Percentiles rank a stretch among this genome's conserved stretches.
phyloP scores from a whole-genome alignment of 768 basidiomycete genomes.

The Mycena rebaudengoi region DNA sequence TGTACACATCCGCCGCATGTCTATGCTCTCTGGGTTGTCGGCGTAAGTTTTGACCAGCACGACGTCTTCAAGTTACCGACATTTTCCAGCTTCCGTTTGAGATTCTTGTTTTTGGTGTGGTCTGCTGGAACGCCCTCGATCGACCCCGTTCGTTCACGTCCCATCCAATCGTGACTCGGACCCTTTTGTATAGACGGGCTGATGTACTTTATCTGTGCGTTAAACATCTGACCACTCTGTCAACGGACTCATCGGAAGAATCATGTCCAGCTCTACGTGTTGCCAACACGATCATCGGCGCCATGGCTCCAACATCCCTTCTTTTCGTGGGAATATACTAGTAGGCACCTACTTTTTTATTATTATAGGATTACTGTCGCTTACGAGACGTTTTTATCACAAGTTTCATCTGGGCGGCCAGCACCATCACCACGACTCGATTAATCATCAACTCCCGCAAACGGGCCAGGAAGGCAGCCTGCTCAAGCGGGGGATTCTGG shows the following conservation, averaged over 20 bases:
- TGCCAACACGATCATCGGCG: not conserved
- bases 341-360: not conserved
- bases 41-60: constrained; percentile 22
- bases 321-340: not conserved
- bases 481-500: too few species aligned
- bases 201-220: not conserved
- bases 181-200: constrained; percentile 2
- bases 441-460: constrained; percentile 14
- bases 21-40: constrained; percentile 37
- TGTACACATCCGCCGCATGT: constrained; percentile 29
- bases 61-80: too few species aligned
- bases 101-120: constrained; percentile 37
- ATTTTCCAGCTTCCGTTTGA: constrained; percentile 36
- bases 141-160: constrained; percentile 20
- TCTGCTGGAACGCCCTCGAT: constrained; percentile 39
- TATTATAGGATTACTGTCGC: not conserved
- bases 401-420: constrained; percentile 12
- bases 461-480: not conserved
- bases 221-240: not conserved
- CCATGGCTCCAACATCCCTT: not conserved
- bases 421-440: constrained; percentile 1
- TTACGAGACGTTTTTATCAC: too few species aligned
- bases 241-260: not conserved
- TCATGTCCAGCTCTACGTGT: not conserved
- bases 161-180: not conserved